Evolutionary conservation across 75 land plant species (phyloP).

Genomic region (Pseudotsuga menziesii): DNA sequence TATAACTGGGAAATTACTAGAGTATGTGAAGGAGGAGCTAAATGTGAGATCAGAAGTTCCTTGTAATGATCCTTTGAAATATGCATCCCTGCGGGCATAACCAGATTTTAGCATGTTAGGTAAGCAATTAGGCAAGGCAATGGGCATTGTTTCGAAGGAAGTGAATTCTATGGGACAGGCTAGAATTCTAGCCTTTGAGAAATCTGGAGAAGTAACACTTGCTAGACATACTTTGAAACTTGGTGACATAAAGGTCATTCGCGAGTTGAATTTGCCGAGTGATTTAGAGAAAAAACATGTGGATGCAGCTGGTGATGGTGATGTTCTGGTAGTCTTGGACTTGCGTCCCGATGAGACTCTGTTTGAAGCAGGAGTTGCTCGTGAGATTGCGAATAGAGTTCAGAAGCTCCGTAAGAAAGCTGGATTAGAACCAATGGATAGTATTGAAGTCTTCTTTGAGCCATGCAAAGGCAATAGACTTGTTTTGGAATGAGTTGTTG

Average conservation of each 20-base stretch:
- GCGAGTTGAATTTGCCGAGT: slow-evolving; percentile 81
- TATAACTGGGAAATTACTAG: slow-evolving; percentile 75
- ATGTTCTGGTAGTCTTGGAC: slow-evolving; percentile 90
- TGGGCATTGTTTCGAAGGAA: slow-evolving; percentile 86
- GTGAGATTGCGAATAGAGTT: slow-evolving; percentile 92
- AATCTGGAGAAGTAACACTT: slow-evolving; percentile 62
- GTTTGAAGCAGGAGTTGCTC: slow-evolving; percentile 88
- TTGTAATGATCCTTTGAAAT: slow-evolving; percentile 83
- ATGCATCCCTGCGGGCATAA: slow-evolving; percentile 86
- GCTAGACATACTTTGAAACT: slow-evolving; percentile 57
- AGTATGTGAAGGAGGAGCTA: slow-evolving; percentile 94
- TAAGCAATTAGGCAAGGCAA: slow-evolving; percentile 84
- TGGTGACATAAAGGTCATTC: slow-evolving; percentile 81
- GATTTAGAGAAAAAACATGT: slow-evolving; percentile 60
- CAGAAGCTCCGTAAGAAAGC: slow-evolving; percentile 97
- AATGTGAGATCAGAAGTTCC: slow-evolving; percentile 65
- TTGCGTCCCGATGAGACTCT: slow-evolving; percentile 86
- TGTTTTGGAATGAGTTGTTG: slow-evolving; percentile 33
- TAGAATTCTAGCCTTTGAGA: slow-evolving; percentile 80
- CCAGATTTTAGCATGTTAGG: slow-evolving; percentile 89
- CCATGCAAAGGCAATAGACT: slow-evolving; percentile 28
- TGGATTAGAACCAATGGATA: slow-evolving; percentile 87
- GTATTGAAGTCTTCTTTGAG: slow-evolving; percentile 72
- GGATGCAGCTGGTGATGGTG: slow-evolving; percentile 99
- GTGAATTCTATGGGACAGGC: slow-evolving; percentile 78